Evolutionary conservation across 1,284 basidiomycete species (phyloP).

Genomic region (Ustilago xerochloae): DNA sequence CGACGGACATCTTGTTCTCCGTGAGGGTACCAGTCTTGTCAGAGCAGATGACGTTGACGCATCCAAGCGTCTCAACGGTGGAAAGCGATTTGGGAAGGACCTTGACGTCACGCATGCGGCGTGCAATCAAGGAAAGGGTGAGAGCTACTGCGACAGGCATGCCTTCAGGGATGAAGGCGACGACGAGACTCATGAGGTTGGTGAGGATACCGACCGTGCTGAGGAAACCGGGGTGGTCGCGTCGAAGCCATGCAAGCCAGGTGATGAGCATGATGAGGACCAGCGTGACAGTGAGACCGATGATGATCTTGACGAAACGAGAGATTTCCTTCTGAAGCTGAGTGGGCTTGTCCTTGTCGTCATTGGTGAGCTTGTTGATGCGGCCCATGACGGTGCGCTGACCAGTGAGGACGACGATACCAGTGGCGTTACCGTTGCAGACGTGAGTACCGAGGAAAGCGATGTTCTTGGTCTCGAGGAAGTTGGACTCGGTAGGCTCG

Average conservation of each 20-base stretch:
- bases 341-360: conserved; percentile 71
- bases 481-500: conserved; percentile 73
- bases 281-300: conserved; percentile 72
- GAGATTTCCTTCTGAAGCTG: conserved; percentile 71
- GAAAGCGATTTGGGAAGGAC: conserved; percentile 75
- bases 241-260: conserved; percentile 72
- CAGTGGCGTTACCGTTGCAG: conserved; percentile 74
- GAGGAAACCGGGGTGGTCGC: conserved; percentile 73
- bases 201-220: conserved; percentile 74
- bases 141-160: conserved; percentile 78
- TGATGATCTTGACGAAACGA: conserved; percentile 70
- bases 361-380: conserved; percentile 52
- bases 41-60: conserved; percentile 76
- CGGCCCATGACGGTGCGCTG: conserved; percentile 73
- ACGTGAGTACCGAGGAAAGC: conserved; percentile 76
- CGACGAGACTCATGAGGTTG: conserved; percentile 74
- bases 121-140: conserved; percentile 77
- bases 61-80: conserved; percentile 77
- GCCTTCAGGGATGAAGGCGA: conserved; percentile 77
- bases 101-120: conserved; percentile 78
- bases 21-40: conserved; percentile 82
- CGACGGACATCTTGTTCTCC: conserved; percentile 70
- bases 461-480: conserved; percentile 73
- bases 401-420: conserved; percentile 73
- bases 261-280: conserved; percentile 72